Base-by-base conservation (phyloP, 345 rosid species). In the Corchorus olitorius region DNA sequence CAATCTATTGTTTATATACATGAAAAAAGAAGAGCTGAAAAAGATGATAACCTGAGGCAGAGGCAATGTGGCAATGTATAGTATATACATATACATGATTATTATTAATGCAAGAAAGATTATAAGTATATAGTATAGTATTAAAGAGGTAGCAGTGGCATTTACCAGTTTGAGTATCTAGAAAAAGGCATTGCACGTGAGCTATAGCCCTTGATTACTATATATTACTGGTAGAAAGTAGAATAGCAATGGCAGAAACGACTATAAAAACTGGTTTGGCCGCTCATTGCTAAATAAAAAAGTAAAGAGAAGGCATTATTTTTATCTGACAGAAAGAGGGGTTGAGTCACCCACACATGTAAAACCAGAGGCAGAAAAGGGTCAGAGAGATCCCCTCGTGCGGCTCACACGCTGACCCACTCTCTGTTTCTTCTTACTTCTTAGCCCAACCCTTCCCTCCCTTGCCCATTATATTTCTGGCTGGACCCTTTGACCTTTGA, bases 371-470 rank as follows among this genome's bases (percentile, higher is more conserved):
- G 76, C 49, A 35, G 19, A 8, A 8, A 27, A 27, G 70, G 19
- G 53, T 43, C 71, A 63, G 60, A 75, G 72, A 61, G 89, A 84
- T 81, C 89, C 91, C 91, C 90, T 88, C 91, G 94, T 88, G 92
- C 88, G 91, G 88, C 84, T 85, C 89, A 72, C 86, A 80, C 86
- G 83, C 89, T 79, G 86, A 84, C 85, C 71, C 76, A 73, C 76
- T 45, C 65, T 67, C 76, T 72, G 43, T 60, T 52, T 70, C 76
- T 73, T 72, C 70, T 69, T 66, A 33, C 8, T 14, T 16, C 45
- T 58, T 35, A 15, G 0, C 43, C 11, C 48, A 13, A 58, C 20
- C 37, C 63, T 4, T 48, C 43, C 52, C 39, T 46, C 41, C 8
- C 58, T 62, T 55, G 65, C 39, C 55, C 55, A 41, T 62, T 52